Conservation (phyloP, 2,329 filamentous ascomycete species). For the Dryadomyces sulphureus region DNA sequence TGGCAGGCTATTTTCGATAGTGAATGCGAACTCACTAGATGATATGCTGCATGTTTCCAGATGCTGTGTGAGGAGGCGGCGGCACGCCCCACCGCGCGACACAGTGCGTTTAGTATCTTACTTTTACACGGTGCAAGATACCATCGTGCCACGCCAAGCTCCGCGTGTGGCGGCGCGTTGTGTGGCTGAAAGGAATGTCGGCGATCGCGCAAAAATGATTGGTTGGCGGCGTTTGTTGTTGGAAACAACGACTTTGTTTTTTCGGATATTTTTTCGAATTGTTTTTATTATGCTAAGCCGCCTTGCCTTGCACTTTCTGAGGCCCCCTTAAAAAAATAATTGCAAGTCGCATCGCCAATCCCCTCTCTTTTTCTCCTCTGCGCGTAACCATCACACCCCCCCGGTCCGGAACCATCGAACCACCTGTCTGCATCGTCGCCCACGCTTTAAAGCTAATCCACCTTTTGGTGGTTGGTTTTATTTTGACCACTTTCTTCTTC, state of each 20-base stretch:
- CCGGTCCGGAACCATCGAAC: not conserved
- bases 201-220: not conserved
- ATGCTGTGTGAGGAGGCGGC: not conserved
- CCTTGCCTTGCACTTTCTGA: not conserved
- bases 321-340: not conserved
- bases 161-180: constrained; percentile 1
- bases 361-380: not conserved
- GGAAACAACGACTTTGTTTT: not conserved
- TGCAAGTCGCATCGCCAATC: constrained; percentile 1
- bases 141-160: no score
- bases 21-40: not conserved
- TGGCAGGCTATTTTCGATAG: not conserved
- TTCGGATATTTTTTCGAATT: not conserved
- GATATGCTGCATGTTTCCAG: not conserved
- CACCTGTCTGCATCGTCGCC: not conserved
- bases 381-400: not conserved
- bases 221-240: not conserved
- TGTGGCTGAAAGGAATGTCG: not conserved
- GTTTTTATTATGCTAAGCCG: not conserved
- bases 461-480: not conserved
- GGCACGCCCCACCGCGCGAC: no score
- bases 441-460: not conserved
- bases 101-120: no score
- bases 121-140: no score
- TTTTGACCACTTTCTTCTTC: not conserved